Evolutionary conservation across 257 asterid genomes (phyloP).

Genomic region (Capsicum baccatum): DNA sequence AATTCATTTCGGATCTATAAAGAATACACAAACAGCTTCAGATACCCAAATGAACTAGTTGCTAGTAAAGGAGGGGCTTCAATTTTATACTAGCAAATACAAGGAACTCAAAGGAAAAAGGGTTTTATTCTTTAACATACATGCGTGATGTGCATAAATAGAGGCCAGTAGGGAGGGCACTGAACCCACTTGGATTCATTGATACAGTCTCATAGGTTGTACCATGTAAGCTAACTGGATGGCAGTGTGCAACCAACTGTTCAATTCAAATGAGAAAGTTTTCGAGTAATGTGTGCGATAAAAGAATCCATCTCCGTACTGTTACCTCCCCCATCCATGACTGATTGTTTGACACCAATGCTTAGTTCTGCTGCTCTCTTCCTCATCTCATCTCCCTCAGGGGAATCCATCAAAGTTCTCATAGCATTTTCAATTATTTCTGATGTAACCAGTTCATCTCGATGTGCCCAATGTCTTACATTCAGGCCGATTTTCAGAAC

Average conservation of each 20-base stretch:
- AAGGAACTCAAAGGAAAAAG: neutral
- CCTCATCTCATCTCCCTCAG: slow-evolving; percentile 53
- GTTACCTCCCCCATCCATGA: slow-evolving; percentile 28
- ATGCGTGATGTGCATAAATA: neutral
- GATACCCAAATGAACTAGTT: no score
- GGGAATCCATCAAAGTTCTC: slow-evolving; percentile 50
- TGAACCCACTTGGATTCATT: neutral
- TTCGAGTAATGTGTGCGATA: slow-evolving; percentile 37
- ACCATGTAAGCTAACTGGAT: no score
- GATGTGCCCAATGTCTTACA: slow-evolving; percentile 39
- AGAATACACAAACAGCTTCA: no score
- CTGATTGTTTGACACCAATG: neutral
- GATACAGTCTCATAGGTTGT: neutral
- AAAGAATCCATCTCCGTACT: slow-evolving; percentile 32
- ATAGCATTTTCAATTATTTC: slow-evolving; percentile 45
- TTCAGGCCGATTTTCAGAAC: slow-evolving; percentile 46
- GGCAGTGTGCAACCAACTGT: no score
- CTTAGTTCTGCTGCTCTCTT: slow-evolving; percentile 31
- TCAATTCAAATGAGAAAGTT: neutral
- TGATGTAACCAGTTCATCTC: slow-evolving; percentile 41
- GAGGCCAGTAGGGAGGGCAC: neutral
- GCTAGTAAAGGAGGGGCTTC: no score
- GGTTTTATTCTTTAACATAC: neutral
- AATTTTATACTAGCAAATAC: no score
- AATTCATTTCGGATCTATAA: neutral